A percentile compares a stretch with the other conserved stretches of the same genome.
Evolutionary conservation across 2,329 filamentous ascomycete genomes (phyloP).

Genomic region (Pseudocercospora vitis): DNA sequence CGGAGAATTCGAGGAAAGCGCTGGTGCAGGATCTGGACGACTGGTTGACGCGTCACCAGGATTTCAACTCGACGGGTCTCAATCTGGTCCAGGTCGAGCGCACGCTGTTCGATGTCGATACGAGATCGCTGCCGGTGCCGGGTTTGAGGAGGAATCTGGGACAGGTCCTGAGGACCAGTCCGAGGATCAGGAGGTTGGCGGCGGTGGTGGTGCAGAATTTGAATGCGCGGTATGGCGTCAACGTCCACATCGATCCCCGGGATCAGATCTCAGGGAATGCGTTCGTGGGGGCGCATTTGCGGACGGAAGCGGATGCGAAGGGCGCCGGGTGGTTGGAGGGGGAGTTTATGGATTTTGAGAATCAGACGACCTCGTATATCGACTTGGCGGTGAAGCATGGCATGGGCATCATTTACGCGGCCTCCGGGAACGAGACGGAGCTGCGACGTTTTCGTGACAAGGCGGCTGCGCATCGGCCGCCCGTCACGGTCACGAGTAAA

Average conservation of each 20-base stretch:
- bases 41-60: constrained; percentile 27
- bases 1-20: constrained; percentile 19
- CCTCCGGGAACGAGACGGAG: constrained; percentile 44
- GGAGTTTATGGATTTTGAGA: constrained; percentile 38
- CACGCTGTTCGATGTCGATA: constrained; percentile 36
- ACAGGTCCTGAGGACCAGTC: constrained; percentile 31
- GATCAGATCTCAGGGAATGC: constrained; percentile 30
- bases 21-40: constrained; percentile 25
- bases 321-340: constrained; percentile 35
- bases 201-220: constrained; percentile 39
- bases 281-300: constrained; percentile 44
- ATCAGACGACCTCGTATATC: constrained; percentile 43
- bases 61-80: constrained; percentile 9
- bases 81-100: constrained; percentile 32
- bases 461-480: constrained; percentile 37
- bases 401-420: constrained; percentile 45
- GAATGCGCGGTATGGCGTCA: constrained; percentile 29
- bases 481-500: constrained; percentile 47
- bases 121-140: constrained; percentile 26
- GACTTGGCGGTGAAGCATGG: constrained; percentile 35
- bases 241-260: constrained; percentile 34
- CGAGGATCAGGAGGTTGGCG: constrained; percentile 34
- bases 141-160: constrained; percentile 32
- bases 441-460: constrained; percentile 41
- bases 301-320: constrained; percentile 40